phyloP scores from a whole-genome alignment of 176 grass and related monocot species.

The Hyparrhenia diplandra region DNA sequence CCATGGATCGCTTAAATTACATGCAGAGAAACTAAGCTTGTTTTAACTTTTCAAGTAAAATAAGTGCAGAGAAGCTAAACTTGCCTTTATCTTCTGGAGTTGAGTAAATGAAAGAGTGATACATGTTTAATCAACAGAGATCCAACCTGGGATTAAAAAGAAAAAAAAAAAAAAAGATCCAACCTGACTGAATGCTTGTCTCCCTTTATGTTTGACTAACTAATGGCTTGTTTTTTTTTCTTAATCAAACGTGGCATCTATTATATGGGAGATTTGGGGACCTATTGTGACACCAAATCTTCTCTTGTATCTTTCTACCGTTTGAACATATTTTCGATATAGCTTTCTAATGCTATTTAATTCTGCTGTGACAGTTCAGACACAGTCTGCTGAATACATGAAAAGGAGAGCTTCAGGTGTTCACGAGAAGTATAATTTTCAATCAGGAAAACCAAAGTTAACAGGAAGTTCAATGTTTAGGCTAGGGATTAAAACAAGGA shows the following conservation, averaged over 20 bases:
- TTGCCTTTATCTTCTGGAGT: background rate
- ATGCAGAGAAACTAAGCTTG: too few species aligned
- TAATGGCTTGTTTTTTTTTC: background rate
- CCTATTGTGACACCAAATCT: too few species aligned
- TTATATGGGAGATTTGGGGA: background rate
- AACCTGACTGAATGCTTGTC: background rate
- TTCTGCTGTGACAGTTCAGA: constrained; percentile 57
- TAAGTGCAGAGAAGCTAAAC: too few species aligned
- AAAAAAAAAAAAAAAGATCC: too few species aligned
- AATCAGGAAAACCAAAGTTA: constrained; percentile 34
- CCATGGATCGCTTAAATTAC: too few species aligned
- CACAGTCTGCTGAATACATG: constrained; percentile 64
- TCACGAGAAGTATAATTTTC: constrained; percentile 18
- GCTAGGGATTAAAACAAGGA: constrained; percentile 73
- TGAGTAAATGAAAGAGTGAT: background rate
- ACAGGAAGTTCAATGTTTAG: constrained; percentile 65
- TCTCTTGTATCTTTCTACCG: background rate
- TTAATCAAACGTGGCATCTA: background rate
- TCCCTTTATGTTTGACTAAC: background rate
- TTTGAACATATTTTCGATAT: background rate
- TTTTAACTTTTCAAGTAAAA: too few species aligned
- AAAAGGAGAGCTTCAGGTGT: constrained; percentile 54
- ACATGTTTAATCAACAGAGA: background rate
- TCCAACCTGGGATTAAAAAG: too few species aligned
- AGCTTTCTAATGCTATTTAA: background rate